Conservation (phyloP, 441 rosid species). For the Gossypium lobatum region DNA sequence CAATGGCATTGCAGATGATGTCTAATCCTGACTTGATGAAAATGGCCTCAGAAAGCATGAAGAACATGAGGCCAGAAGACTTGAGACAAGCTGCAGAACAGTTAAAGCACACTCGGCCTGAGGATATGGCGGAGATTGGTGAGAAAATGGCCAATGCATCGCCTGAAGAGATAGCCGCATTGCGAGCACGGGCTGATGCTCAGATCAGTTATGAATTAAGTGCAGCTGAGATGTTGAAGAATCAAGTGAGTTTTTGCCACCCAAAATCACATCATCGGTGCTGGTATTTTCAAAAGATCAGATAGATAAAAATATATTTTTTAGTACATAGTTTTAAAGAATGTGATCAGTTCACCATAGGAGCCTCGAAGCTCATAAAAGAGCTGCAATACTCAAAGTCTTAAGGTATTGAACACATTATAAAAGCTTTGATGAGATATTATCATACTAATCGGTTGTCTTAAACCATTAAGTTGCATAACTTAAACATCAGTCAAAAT, state of each 20-base stretch:
- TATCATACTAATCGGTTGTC: not conserved
- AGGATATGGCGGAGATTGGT: slow-evolving; percentile 83
- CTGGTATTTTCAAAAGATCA: not conserved
- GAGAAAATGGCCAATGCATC: slow-evolving; percentile 81
- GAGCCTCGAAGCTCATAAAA: not conserved
- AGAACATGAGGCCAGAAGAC: slow-evolving; percentile 87
- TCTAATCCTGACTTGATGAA: slow-evolving; percentile 90
- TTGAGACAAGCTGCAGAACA: slow-evolving; percentile 81
- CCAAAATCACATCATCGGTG: not conserved
- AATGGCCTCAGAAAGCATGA: slow-evolving; percentile 91
- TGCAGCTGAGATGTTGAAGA: slow-evolving; percentile 38
- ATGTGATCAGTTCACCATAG: not conserved
- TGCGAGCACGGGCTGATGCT: slow-evolving; percentile 74
- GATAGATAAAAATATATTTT: not conserved
- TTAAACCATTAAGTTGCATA: not conserved
- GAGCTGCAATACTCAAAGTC: not conserved
- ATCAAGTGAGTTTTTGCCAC: slow-evolving; percentile 2
- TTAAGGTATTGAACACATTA: not conserved
- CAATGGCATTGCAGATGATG: slow-evolving; percentile 60
- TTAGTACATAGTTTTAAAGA: not conserved
- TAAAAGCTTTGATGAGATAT: not conserved
- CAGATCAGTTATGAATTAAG: slow-evolving; percentile 61
- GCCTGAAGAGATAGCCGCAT: slow-evolving; percentile 76
- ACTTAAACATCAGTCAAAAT: not conserved
- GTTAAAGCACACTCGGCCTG: slow-evolving; percentile 66